phyloP scores from a whole-genome alignment of 257 asterid genomes.

The Fraxinus quadrangulata region DNA sequence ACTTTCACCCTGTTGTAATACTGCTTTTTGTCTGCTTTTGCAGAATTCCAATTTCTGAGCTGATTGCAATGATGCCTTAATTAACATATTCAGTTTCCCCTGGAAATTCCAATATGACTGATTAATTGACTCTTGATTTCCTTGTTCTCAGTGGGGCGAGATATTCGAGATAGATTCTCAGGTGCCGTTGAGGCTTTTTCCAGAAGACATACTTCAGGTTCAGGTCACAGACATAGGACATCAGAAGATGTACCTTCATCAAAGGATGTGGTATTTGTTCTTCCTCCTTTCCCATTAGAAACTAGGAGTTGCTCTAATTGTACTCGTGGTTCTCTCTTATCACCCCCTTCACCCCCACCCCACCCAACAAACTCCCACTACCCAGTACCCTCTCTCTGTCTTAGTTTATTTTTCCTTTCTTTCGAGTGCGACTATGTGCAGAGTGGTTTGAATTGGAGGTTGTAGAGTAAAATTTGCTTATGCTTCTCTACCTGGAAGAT shows the following conservation, averaged over 20 bases:
- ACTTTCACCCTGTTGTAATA: not conserved
- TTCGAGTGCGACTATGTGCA: not conserved
- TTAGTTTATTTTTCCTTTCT: not conserved
- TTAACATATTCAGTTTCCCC: not conserved
- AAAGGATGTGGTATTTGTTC: conserved; percentile 46
- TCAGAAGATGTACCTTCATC: conserved; percentile 44
- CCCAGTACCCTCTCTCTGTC: not conserved
- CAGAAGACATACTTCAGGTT: conserved; percentile 42
- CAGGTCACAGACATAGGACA: conserved; percentile 47
- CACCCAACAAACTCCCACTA: not conserved
- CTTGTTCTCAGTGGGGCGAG: conserved; percentile 43
- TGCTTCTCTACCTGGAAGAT: not conserved
- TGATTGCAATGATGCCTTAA: not conserved
- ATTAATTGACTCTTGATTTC: conserved; percentile 12
- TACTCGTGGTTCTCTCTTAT: not conserved
- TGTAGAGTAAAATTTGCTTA: not conserved
- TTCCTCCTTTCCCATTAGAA: not conserved
- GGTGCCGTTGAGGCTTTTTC: conserved; percentile 61
- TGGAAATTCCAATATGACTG: not conserved
- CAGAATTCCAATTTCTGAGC: not conserved
- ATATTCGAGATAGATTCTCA: conserved; percentile 48
- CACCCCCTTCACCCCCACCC: not conserved
- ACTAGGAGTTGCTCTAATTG: not conserved
- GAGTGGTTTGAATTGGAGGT: not conserved
- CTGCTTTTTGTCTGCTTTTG: not conserved